Conservation (phyloP, 2,329 filamentous ascomycete species). For the Pseudopithomyces maydicus region DNA sequence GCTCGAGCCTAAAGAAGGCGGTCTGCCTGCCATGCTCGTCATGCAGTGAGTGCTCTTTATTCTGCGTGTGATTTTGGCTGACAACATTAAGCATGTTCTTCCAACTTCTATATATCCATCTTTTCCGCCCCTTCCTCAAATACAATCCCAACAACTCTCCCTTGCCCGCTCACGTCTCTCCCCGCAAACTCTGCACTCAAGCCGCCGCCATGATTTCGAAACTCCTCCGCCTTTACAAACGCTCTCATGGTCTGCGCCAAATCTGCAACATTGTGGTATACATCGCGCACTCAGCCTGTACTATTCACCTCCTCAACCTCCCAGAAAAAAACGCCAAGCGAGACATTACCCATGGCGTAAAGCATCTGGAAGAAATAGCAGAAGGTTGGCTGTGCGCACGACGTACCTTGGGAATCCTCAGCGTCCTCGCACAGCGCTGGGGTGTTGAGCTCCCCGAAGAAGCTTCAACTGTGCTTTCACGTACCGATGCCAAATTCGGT, state of each 20-base stretch:
- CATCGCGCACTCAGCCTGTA: conserved; percentile 91
- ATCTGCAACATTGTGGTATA: conserved; percentile 98
- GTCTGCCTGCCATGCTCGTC: conserved; percentile 79
- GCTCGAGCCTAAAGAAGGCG: conserved; percentile 86
- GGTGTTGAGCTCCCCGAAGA: conserved; percentile 85
- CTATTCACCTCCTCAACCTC: conserved; percentile 89
- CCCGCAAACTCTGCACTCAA: conserved; percentile 86
- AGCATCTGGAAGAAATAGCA: conserved; percentile 92
- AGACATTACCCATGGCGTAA: conserved; percentile 88
- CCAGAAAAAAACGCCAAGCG: conserved; percentile 88
- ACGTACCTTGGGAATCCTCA: conserved; percentile 82
- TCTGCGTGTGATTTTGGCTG: conserved; percentile 16
- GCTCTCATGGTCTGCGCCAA: conserved; percentile 85
- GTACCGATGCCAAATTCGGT: conserved; percentile 81
- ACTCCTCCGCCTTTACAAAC: conserved; percentile 91
- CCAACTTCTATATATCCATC: conserved; percentile 91
- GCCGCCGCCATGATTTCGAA: conserved; percentile 91
- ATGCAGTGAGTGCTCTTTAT: conserved; percentile 74
- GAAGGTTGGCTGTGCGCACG: conserved; percentile 93
- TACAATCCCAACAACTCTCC: conserved; percentile 83
- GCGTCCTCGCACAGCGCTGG: conserved; percentile 87
- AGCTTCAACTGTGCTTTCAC: conserved; percentile 73
- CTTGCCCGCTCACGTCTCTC: conserved; percentile 84
- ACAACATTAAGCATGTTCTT: conserved; percentile 82
- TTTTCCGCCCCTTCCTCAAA: conserved; percentile 93